A percentile compares a stretch with the other conserved stretches of the same genome.
These are phyloP conservation scores for Amborella trichopoda DNA, from an alignment of 164 flowering plant species.

Conservation along the genomic window DNA sequence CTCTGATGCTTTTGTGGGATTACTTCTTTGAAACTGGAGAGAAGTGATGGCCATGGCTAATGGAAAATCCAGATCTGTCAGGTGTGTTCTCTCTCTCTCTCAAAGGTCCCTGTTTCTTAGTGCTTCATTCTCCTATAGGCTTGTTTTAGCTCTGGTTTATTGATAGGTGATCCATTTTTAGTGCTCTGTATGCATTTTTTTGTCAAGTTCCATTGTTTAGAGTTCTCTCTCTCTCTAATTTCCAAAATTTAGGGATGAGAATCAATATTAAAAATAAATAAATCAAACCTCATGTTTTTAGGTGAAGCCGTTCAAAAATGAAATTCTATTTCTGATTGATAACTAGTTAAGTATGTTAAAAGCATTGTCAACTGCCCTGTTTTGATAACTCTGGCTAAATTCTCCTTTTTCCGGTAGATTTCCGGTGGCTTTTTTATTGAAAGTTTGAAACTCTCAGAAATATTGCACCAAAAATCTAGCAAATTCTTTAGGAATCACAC, in stretches of 20 bases:
- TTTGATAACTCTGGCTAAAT: too few relatives aligned
- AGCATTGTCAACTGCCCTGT: too few relatives aligned
- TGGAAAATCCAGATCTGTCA: slow-evolving; percentile 24
- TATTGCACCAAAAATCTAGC: too few relatives aligned
- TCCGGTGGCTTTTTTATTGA: too few relatives aligned
- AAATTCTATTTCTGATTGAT: too few relatives aligned
- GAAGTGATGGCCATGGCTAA: slow-evolving; percentile 28
- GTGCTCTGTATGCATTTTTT: not conserved
- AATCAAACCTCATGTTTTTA: too few relatives aligned
- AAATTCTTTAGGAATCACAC: too few relatives aligned
- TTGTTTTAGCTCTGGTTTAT: not conserved
- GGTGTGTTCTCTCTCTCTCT: slow-evolving; percentile 16
- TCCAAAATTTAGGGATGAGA: not conserved
- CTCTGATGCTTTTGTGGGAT: slow-evolving; percentile 6
- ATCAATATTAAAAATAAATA: too few relatives aligned
- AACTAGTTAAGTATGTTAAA: too few relatives aligned
- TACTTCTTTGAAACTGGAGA: not conserved
- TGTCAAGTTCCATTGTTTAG: not conserved
- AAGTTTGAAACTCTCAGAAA: too few relatives aligned
- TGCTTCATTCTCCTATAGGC: not conserved
- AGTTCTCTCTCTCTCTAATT: not conserved
- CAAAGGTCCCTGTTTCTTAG: not conserved
- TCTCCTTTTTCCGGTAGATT: too few relatives aligned
- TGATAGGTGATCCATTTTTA: not conserved
- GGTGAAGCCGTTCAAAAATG: too few relatives aligned